Base-by-base conservation (phyloP, 441 rosid species). In the Adansonia gregorii region DNA sequence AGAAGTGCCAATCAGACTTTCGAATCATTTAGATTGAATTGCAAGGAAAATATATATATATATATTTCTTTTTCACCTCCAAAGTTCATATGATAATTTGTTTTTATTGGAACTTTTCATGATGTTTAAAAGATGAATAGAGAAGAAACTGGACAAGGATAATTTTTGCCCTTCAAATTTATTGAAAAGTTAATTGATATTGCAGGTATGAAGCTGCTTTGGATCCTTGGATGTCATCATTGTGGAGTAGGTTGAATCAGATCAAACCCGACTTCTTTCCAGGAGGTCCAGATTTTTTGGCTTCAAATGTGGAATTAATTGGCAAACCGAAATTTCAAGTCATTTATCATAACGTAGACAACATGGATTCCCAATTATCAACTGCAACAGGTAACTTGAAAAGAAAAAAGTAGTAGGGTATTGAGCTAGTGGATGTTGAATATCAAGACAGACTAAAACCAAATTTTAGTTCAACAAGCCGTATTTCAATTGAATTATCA, bases 191-290 rank as follows among this genome's bases (percentile, higher is more conserved):
- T 79, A 48, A 63, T 56, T 78, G 85, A 58, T 65, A 58, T 72
- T 59, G 58, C 81, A 96, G 99, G 83, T 94, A 93, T 78, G 98
- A 94, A 91, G 98, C 94, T 84, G 88, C 92, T 83, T 81, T 96
- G 85, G 99, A 96, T 86, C 91, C 98, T 31, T 96, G 99, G 99
- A 85, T 93, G 94, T 80, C 81, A 83, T 89, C 94, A 80, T 88
- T 94, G 81, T 94, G 98, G 99, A 87, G 74, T 82, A 64, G 72
- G 45, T 78, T 92, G 86, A 75, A 82, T 84, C 82, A 86, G 82
- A 86, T 89, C 14, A 82, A 84, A 80, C 91, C 97, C 64, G 82
- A 86, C 46, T 84, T 86, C 76, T 90, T 92, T 69, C 98, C 94
- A 17, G 83, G 83, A 76, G 98, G 98, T 78, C 91, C 87, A 72